A percentile compares a stretch with the other conserved stretches of the same genome.
phyloP scores from a whole-genome alignment of 2,329 filamentous ascomycete species.

The Boeremia lycopersici region DNA sequence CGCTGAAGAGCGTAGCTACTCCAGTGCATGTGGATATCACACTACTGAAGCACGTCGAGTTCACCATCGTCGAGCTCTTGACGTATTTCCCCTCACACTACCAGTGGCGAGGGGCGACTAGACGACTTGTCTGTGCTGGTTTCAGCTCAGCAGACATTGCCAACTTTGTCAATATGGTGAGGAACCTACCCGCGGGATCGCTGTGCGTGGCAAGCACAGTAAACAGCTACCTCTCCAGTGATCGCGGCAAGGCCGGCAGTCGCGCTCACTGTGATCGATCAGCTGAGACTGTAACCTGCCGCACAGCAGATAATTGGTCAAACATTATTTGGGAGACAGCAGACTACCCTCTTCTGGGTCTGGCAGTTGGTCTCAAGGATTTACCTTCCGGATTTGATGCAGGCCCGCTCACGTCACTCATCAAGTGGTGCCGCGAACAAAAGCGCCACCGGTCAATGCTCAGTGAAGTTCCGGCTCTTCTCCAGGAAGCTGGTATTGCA shows the following conservation, averaged over 20 bases:
- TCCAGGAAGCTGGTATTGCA: conserved; percentile 12
- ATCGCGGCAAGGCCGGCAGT: neutral
- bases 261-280: neutral
- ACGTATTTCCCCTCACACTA: conserved; percentile 25
- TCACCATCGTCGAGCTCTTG: conserved; percentile 24
- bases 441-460: conserved; percentile 7
- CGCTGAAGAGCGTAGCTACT: conserved; percentile 24
- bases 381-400: conserved; percentile 23
- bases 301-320: conserved; percentile 22
- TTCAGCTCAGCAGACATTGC: neutral
- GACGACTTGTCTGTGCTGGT: conserved; percentile 10
- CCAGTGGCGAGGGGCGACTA: conserved; percentile 19
- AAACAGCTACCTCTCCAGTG: neutral
- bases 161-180: conserved; percentile 20
- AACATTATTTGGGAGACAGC: conserved; percentile 11
- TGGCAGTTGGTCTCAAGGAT: conserved; percentile 17
- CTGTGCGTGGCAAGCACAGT: neutral
- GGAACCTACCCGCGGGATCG: conserved; percentile 6
- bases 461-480: conserved; percentile 12
- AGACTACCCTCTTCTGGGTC: conserved; percentile 28
- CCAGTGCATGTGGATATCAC: conserved; percentile 20
- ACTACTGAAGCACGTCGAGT: conserved; percentile 17
- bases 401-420: conserved; percentile 22
- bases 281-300: neutral
- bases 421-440: conserved; percentile 19